Base-by-base conservation (phyloP, 148 eudicot genomes). In the Salicornia ramosissima region DNA sequence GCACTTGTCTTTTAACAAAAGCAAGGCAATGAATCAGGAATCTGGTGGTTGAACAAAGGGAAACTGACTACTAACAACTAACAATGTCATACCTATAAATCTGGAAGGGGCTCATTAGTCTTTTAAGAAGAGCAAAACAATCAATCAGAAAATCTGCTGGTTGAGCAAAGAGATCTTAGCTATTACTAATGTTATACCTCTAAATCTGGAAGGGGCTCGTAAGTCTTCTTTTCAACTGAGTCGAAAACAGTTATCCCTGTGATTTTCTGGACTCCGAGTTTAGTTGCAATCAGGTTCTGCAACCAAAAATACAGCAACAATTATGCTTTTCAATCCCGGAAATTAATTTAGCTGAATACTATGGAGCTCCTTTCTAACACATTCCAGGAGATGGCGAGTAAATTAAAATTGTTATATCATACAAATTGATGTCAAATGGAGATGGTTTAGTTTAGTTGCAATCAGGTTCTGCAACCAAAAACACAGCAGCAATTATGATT, bases 251-350 rank as follows among this genome's bases (percentile, higher is more conserved):
- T 91, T 63, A 94, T 87, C 78, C 99, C 99, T 14, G 91, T 80
- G 78, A 94, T 87, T 79, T 91, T 89, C 83, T 94, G 99, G 75
- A 94, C 88, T 68, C 99, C 97, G 42, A 84, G 85, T 82, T 85
- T 87, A 13, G 82, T 81, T 58, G 97, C 96, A 67, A 94, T 91
- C 78, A 94, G 85, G 74, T 87, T 88, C 99, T 94, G 90, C 93
- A 86, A 30, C 58, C 49, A 67, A 71, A 68, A 40, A 22, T 64
- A 80, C 60, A 54, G 21, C 10, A 54, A 53, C n/a, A n/a, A n/a
- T n/a, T n/a, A n/a, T n/a, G n/a, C n/a, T n/a, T n/a, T n/a, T 36
- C 40, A 36, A 36, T 36, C 40, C 8, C 40, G n/a, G n/a, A n/a
- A n/a, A n/a, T n/a, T n/a, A n/a, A n/a, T n/a, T n/a, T n/a, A n/a